phyloP scores from a whole-genome alignment of 2,329 filamentous ascomycete species.

The Botrytis tulipae region DNA sequence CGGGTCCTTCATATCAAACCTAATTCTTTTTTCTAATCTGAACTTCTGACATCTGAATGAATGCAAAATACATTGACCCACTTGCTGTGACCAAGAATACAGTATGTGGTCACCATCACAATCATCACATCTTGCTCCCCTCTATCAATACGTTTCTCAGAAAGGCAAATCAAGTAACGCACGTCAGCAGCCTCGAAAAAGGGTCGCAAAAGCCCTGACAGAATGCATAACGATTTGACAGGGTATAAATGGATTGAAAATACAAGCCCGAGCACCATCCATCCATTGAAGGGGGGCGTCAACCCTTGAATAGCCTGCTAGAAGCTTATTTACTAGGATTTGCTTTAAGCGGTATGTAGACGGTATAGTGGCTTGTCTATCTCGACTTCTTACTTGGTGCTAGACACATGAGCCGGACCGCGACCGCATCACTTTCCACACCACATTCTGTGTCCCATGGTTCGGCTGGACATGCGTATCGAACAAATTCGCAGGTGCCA shows the following conservation, averaged over 20 bases:
- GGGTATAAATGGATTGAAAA: constrained; percentile 5
- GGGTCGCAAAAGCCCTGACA: constrained; percentile 11
- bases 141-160: constrained; percentile 3
- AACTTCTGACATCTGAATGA: background rate
- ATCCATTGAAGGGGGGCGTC: background rate
- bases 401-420: constrained; percentile 43
- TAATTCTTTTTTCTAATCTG: background rate
- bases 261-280: background rate
- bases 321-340: constrained; percentile 28
- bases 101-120: constrained; percentile 20
- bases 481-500: constrained; percentile 11
- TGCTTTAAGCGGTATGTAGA: constrained; percentile 40
- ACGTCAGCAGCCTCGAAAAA: constrained; percentile 15
- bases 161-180: background rate
- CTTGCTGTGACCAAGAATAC: constrained; percentile 17
- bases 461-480: constrained; percentile 42
- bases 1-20: background rate
- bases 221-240: constrained; percentile 11
- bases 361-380: constrained; percentile 35
- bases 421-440: constrained; percentile 45
- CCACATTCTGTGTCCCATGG: constrained; percentile 34
- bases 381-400: constrained; percentile 33
- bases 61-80: constrained; percentile 10
- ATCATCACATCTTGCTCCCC: constrained; percentile 13
- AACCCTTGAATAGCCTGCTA: constrained; percentile 16